phyloP scores from a whole-genome alignment of 257 asterid genomes.

The Solanum sitiens region DNA sequence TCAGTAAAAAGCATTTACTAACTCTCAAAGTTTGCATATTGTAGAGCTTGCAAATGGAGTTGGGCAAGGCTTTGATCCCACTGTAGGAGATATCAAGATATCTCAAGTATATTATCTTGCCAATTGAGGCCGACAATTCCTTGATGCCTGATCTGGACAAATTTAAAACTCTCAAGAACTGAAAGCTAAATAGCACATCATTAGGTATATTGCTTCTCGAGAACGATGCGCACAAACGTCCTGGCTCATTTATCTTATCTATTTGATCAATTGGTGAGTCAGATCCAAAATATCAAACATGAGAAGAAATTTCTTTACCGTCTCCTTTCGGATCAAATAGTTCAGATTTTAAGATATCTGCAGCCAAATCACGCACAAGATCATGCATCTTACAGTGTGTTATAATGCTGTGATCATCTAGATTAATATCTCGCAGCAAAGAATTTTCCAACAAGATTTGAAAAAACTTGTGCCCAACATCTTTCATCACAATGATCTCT shows the following conservation, averaged over 20 bases:
- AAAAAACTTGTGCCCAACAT: not conserved
- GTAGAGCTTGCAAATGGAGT: not conserved
- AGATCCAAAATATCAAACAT: not conserved
- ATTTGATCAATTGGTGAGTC: not conserved
- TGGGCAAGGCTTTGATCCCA: not conserved
- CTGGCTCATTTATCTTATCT: not conserved
- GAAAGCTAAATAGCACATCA: not conserved
- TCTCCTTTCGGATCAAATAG: not conserved
- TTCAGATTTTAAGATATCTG: not conserved
- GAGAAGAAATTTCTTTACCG: not conserved
- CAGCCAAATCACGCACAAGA: slow-evolving; percentile 21
- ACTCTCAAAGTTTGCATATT: slow-evolving; percentile 6
- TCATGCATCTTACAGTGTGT: slow-evolving; percentile 15
- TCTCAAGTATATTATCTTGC: slow-evolving; percentile 2
- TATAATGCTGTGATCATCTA: not conserved
- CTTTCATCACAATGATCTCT: slow-evolving; percentile 5
- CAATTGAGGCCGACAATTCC: not conserved
- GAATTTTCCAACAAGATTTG: slow-evolving; percentile 6
- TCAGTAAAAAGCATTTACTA: not conserved
- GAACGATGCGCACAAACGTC: not conserved
- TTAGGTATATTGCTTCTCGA: not conserved
- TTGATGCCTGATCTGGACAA: not conserved
- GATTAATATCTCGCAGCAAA: slow-evolving; percentile 3
- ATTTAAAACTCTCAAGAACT: slow-evolving; percentile 6
- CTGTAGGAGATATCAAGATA: slow-evolving; percentile 7